Percentiles rank a stretch among this genome's conserved stretches.
Evolutionary conservation across 345 rosid species (phyloP).

Genomic region (Populus nigra): DNA sequence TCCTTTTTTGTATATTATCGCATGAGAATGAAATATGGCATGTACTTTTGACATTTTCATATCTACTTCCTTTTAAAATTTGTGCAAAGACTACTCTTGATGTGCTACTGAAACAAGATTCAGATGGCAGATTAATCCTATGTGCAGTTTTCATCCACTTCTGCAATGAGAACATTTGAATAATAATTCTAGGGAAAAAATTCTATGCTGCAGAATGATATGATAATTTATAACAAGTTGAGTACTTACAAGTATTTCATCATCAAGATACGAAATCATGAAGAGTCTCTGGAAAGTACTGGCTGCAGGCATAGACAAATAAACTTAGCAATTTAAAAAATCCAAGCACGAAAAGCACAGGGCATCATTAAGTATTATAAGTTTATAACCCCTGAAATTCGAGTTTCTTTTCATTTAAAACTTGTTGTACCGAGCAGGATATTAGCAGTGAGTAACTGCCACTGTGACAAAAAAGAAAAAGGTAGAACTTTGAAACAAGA

Average conservation of each 20-base stretch:
- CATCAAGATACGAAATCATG: slow-evolving; percentile 94
- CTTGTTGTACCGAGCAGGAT: no score
- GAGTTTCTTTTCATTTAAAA: not conserved
- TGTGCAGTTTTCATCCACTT: not conserved
- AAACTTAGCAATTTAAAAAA: not conserved
- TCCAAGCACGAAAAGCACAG: not conserved
- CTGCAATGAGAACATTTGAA: not conserved
- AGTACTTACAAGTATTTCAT: slow-evolving; percentile 48
- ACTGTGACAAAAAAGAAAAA: not conserved
- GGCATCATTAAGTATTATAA: not conserved
- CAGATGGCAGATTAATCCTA: not conserved
- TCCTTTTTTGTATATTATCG: not conserved
- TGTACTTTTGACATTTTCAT: slow-evolving; percentile 2
- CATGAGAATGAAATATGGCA: not conserved
- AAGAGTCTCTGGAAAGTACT: slow-evolving; percentile 83
- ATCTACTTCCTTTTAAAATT: not conserved
- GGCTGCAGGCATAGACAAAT: slow-evolving; percentile 43
- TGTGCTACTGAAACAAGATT: not conserved
- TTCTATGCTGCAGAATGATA: not conserved
- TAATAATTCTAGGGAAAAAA: not conserved
- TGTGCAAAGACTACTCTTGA: not conserved
- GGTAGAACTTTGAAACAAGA: not conserved
- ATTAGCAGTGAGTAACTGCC: not conserved
- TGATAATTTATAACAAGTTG: not conserved
- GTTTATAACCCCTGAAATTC: not conserved